phyloP scores from a whole-genome alignment of 805 yeast genomes.

The Blastobotrys chiropterorum region DNA sequence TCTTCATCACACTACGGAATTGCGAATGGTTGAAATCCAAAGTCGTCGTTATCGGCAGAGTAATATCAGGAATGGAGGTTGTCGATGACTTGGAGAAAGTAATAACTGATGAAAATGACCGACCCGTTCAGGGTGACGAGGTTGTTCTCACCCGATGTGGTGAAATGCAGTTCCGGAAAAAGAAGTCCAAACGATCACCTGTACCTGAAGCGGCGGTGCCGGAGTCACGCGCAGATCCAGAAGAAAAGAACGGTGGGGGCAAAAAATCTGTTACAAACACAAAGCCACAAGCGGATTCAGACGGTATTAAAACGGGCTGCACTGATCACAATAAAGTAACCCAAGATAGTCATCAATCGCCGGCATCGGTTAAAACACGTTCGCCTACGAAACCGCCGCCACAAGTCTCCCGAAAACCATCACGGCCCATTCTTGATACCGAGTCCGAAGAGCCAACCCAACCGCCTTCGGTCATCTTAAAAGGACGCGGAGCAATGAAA shows the following conservation, averaged over 20 bases:
- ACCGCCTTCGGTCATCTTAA: conserved; percentile 7
- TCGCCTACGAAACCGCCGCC: neutral
- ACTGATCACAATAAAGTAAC: neutral
- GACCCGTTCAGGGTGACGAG: conserved; percentile 16
- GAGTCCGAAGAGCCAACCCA: neutral
- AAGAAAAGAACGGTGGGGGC: neutral
- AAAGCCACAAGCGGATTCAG: neutral
- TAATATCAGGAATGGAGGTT: conserved; percentile 16
- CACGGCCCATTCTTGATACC: conserved; percentile 1
- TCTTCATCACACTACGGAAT: conserved; percentile 18
- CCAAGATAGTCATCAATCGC: neutral
- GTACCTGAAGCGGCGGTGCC: neutral
- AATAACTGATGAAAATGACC: conserved; percentile 16
- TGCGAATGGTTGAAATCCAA: conserved; percentile 16
- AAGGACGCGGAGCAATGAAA: conserved; percentile 18
- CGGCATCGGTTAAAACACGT: too few species aligned
- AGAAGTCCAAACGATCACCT: neutral
- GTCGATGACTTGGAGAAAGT: conserved; percentile 12
- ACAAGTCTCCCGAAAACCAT: neutral
- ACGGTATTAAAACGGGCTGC: neutral
- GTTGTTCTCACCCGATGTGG: conserved; percentile 19
- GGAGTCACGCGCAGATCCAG: neutral
- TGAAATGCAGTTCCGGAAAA: conserved; percentile 8
- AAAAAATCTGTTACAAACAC: neutral
- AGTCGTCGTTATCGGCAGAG: conserved; percentile 16